phyloP scores from a whole-genome alignment of 176 grass and related monocot genomes.

The Zea mays region DNA sequence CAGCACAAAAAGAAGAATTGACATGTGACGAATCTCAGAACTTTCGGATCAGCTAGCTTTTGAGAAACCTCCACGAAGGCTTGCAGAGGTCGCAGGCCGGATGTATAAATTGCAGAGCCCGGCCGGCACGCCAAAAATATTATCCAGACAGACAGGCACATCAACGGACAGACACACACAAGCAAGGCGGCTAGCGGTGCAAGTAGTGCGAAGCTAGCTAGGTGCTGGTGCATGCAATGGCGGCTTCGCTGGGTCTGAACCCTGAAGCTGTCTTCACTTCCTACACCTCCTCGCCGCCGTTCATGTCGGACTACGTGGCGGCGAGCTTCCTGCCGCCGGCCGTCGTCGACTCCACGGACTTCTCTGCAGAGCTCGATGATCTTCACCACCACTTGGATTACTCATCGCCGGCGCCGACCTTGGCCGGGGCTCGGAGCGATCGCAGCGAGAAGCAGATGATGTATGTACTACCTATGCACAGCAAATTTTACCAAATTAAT shows the following conservation, averaged over 20 bases:
- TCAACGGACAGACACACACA: too few relatives aligned
- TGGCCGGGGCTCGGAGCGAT: neutral
- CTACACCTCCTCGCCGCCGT: conserved; percentile 18
- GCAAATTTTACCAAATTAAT: neutral
- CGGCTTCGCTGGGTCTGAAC: conserved; percentile 49
- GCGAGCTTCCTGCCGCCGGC: neutral
- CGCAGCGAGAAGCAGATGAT: neutral
- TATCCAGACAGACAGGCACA: neutral
- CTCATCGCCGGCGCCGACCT: conserved; percentile 10
- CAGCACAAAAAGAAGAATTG: neutral
- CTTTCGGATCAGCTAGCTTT: conserved; percentile 26
- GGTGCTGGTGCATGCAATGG: conserved; percentile 23
- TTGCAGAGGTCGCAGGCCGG: neutral
- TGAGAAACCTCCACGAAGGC: conserved; percentile 42
- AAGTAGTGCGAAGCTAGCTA: too few relatives aligned
- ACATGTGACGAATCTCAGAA: conserved; percentile 48
- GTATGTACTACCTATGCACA: neutral
- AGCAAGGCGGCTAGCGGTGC: neutral
- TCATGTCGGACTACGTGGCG: conserved; percentile 3
- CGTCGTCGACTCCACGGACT: neutral
- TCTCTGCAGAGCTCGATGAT: conserved; percentile 7
- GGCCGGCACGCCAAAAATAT: neutral
- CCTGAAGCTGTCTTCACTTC: conserved; percentile 36
- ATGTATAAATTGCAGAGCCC: conserved; percentile 33
- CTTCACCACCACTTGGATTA: conserved; percentile 8